Percentiles rank a stretch among this genome's conserved stretches.
Evolutionary conservation across 2,329 filamentous ascomycete species (phyloP).

Genomic region (Pseudogymnoascus sp.): DNA sequence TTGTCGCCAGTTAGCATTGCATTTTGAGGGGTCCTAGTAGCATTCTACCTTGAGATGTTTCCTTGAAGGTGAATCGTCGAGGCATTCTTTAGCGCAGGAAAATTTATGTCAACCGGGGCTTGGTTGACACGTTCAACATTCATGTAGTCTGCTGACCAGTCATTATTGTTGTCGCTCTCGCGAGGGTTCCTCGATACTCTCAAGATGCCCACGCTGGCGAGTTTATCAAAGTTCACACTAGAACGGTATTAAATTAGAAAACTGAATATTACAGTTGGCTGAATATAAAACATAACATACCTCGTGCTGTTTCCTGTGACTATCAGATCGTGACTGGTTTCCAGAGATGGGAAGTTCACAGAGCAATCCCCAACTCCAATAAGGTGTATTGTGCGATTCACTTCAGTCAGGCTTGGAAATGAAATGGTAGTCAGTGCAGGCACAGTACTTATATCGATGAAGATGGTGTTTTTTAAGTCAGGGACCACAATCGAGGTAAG

Average conservation of each 20-base stretch:
- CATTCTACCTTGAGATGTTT: background rate
- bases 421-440: background rate
- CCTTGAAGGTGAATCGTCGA: background rate
- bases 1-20: background rate
- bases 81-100: background rate
- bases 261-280: no score
- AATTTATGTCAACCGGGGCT: background rate
- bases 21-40: background rate
- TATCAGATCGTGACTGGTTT: background rate
- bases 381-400: background rate
- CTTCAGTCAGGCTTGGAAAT: background rate
- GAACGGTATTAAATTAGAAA: no score
- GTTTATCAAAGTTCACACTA: background rate
- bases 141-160: no score
- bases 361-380: background rate
- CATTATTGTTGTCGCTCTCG: no score
- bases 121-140: no score
- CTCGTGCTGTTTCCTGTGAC: background rate
- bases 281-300: background rate
- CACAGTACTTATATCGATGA: background rate
- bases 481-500: background rate
- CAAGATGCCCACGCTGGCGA: background rate
- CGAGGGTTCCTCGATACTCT: background rate
- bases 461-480: background rate
- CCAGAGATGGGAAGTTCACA: background rate